Percentiles rank a stretch among this genome's conserved stretches.
Evolutionary conservation across 495 filamentous ascomycete genomes (phyloP).

Genomic region (Xylaria acuta): DNA sequence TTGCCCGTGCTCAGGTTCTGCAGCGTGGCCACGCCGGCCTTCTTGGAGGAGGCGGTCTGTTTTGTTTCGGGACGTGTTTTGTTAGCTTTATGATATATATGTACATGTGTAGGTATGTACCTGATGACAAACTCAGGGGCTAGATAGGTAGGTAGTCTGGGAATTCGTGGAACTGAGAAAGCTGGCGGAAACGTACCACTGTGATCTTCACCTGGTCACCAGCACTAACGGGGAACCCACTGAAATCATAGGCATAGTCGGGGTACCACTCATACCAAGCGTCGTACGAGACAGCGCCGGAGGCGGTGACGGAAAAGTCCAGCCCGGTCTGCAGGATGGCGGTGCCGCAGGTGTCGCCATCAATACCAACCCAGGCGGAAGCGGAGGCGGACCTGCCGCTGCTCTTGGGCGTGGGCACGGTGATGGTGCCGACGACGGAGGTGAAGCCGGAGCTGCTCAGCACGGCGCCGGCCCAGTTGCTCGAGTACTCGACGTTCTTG

Average conservation of each 20-base stretch:
- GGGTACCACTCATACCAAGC: conserved; percentile 76
- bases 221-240: conserved; percentile 53
- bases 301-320: conserved; percentile 56
- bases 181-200: conserved; percentile 32
- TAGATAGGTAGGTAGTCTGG: neutral
- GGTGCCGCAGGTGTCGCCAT: conserved; percentile 63
- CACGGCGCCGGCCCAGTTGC: conserved; percentile 67
- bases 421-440: conserved; percentile 62
- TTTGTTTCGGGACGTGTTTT: neutral
- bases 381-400: conserved; percentile 49
- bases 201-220: conserved; percentile 59
- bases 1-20: conserved; percentile 62
- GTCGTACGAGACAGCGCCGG: conserved; percentile 47
- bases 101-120: neutral
- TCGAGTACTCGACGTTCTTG: conserved; percentile 53
- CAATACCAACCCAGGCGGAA: conserved; percentile 68
- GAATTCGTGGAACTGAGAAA: conserved; percentile 38
- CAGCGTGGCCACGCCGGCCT: conserved; percentile 59
- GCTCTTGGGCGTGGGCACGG: conserved; percentile 58
- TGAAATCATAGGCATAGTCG: conserved; percentile 60
- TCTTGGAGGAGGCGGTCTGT: conserved; percentile 36
- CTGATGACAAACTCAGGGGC: neutral
- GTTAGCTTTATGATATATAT: neutral
- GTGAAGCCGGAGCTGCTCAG: conserved; percentile 57
- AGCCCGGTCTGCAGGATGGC: conserved; percentile 68